Evolutionary conservation across 2,329 filamentous ascomycete species (phyloP), one percentile per base, ranked within the genome.

Genomic region (Colletotrichum lini): DNA sequence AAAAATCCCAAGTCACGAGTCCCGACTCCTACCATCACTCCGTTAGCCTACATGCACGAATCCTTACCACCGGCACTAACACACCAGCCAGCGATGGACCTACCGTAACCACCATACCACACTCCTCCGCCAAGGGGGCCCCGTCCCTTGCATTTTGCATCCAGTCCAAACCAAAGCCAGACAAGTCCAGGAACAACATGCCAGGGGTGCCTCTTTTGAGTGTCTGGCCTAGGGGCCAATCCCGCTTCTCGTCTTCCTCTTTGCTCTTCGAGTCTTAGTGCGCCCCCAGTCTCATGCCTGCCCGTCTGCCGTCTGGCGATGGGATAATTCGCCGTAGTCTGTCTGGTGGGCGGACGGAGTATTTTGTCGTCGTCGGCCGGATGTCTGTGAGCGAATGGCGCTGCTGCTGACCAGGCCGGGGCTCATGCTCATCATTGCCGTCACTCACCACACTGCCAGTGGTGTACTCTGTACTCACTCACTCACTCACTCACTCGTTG

Each of bases 81-180:
- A 54, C 18, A 18, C 59, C 30, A 7, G 16, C n/a, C 16, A 35
- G 12, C 26, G 26, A 9, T 15, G 9, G 16, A 30, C 30, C 30
- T 9, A 4, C 50, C 50, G 26, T 10, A 26, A 35, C 26, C 26
- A 54, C 3, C 26, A 53, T 12, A 35, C 52, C 30, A 38, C 7
- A 30, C n/a, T n/a, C 30, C 4, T 6, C 18, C 18, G 30, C 1
- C 21, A 38, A 4, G 10, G 10, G 45, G 40, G 1, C 64, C 58
- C 18, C n/a, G 65, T 56, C 65, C 68, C 68, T 71, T 71, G 68
- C 65, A 71, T 66, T 30, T 65, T 21, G 26, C 52, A 40, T 15
- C 15, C 30, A 45, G 45, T 18, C 68, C 65, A 71, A 52, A 68
- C 68, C 57, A 47, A 63, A 71, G 42, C 30, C 50, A 53, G 68